phyloP scores from a whole-genome alignment of 441 rosid species.

The Syzygium malaccense region DNA sequence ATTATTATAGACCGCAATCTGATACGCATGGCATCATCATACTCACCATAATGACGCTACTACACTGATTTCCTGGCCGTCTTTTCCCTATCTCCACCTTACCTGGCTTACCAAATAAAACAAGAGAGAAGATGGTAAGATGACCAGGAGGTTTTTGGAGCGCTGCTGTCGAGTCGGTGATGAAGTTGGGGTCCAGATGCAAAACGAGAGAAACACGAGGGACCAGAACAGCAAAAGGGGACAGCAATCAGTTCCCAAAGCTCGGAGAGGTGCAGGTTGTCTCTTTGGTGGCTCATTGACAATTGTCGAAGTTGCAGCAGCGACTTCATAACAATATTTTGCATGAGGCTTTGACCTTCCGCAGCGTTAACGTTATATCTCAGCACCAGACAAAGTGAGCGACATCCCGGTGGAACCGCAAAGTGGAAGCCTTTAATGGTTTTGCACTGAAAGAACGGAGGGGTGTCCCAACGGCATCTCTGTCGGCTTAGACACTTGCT shows the following conservation, averaged over 20 bases:
- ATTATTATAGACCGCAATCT: background rate
- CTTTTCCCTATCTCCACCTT: background rate
- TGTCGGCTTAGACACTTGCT: background rate
- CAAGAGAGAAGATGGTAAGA: background rate
- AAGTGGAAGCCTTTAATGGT: background rate
- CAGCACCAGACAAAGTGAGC: background rate
- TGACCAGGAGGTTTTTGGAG: background rate
- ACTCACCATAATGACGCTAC: background rate
- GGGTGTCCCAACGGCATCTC: background rate
- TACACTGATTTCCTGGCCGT: background rate
- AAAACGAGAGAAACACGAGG: background rate
- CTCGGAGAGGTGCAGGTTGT: background rate
- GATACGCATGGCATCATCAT: background rate
- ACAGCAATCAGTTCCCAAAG: background rate
- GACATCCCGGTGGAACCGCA: background rate
- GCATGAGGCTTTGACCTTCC: background rate
- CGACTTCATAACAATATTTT: background rate
- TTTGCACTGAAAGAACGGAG: background rate
- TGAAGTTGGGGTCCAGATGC: background rate
- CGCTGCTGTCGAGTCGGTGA: background rate
- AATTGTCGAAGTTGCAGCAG: background rate
- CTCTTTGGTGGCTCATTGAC: background rate
- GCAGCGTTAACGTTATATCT: background rate
- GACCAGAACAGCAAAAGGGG: background rate
- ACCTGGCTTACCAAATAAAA: background rate